A percentile compares a stretch with the other conserved stretches of the same genome.
Evolutionary conservation across 768 basidiomycete genomes (phyloP).

Genomic region (Boletus speciosus): DNA sequence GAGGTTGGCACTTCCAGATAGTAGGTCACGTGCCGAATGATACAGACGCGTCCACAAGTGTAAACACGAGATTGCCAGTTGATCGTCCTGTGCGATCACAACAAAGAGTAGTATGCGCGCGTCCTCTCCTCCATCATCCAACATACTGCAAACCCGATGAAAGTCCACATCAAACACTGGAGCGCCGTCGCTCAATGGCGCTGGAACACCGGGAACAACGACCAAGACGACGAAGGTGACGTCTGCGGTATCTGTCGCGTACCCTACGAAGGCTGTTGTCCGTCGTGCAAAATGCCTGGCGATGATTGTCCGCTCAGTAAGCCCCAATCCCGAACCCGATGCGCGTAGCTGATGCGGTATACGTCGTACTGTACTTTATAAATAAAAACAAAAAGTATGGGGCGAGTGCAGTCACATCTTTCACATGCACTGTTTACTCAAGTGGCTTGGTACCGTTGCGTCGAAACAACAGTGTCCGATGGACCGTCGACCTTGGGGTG

Average conservation of each 20-base stretch:
- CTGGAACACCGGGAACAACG: conserved; percentile 57
- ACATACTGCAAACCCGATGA: conserved; percentile 41
- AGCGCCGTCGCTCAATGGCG: conserved; percentile 88
- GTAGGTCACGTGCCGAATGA: not conserved
- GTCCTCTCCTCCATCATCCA: not conserved
- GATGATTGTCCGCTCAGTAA: conserved; percentile 87
- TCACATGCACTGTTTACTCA: conserved; percentile 97
- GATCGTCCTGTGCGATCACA: too few relatives aligned
- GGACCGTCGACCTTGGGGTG: conserved; percentile 93
- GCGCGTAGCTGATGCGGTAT: not conserved
- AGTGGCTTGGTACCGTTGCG: conserved; percentile 88
- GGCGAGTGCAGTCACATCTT: conserved; percentile 97
- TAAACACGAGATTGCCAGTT: not conserved
- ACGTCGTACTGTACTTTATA: too few relatives aligned
- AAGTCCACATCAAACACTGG: conserved; percentile 80
- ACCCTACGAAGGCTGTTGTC: conserved; percentile 92
- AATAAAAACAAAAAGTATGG: conserved; percentile 55
- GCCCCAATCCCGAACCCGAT: not conserved
- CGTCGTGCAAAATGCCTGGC: conserved; percentile 93
- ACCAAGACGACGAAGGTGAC: conserved; percentile 50
- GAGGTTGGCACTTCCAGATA: too few relatives aligned
- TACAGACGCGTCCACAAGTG: conserved; percentile 1
- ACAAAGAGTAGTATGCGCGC: not conserved
- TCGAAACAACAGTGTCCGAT: conserved; percentile 99
- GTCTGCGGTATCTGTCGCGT: conserved; percentile 89